phyloP scores from a whole-genome alignment of 2,329 filamentous ascomycete genomes.

The Trichothecium roseum region DNA sequence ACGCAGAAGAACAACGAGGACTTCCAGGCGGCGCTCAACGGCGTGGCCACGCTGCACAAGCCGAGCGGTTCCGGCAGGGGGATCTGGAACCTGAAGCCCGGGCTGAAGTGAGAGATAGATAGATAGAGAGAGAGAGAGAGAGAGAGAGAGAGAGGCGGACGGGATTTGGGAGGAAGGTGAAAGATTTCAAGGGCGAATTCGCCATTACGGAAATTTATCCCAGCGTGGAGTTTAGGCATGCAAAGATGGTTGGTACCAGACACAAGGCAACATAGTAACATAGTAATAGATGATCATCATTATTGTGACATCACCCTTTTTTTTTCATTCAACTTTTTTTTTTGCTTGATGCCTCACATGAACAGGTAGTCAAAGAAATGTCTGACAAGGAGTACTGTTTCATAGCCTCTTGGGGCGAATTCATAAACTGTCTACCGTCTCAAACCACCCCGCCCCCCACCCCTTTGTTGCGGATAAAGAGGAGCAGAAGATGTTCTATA shows the following conservation, averaged over 20 bases:
- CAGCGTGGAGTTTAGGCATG: not conserved
- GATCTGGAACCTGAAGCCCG: slow-evolving; percentile 40
- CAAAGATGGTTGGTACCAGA: no score
- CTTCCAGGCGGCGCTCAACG: slow-evolving; percentile 72
- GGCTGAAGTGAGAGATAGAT: slow-evolving; percentile 12
- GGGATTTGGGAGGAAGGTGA: no score
- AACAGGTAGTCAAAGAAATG: not conserved
- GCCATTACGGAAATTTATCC: no score
- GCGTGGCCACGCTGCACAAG: slow-evolving; percentile 63
- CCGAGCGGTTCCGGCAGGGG: slow-evolving; percentile 39
- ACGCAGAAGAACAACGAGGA: slow-evolving; percentile 57
- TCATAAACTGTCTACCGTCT: slow-evolving; percentile 29
- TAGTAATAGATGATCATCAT: slow-evolving; percentile 1
- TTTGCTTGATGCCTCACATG: no score
- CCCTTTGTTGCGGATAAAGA: not conserved
- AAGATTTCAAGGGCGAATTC: no score
- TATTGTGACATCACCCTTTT: no score
- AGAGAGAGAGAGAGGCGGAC: no score
- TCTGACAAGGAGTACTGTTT: slow-evolving; percentile 23
- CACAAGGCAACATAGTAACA: no score
- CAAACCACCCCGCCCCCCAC: slow-evolving; percentile 10
- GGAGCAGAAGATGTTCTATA: not conserved
- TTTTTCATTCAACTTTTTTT: no score
- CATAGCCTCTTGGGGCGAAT: slow-evolving; percentile 32
- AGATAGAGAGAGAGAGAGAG: no score